Evolutionary conservation across 768 basidiomycete species (phyloP).

Genomic region (Rhizopogon vinicolor): DNA sequence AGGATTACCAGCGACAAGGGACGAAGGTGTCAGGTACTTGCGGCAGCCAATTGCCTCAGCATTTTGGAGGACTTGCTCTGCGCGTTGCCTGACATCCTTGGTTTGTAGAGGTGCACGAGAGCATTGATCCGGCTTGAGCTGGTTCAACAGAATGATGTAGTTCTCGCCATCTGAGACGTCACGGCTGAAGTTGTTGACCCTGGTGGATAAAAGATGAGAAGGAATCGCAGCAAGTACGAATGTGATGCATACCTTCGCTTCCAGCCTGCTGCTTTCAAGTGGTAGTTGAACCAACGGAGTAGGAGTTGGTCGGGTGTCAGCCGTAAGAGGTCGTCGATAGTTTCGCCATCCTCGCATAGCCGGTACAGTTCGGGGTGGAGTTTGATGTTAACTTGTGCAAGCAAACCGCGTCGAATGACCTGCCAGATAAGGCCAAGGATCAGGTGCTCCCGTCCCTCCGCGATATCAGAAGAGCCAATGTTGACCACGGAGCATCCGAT

Average conservation of each 20-base stretch:
- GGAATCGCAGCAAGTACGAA: background rate
- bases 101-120: slow-evolving; percentile 90
- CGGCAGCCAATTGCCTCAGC: slow-evolving; percentile 92
- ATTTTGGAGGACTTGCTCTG: slow-evolving; percentile 92
- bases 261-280: slow-evolving; percentile 94
- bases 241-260: slow-evolving; percentile 55
- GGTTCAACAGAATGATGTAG: slow-evolving; percentile 93
- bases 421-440: slow-evolving; percentile 99
- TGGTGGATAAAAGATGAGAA: slow-evolving; percentile 24
- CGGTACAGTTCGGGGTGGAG: slow-evolving; percentile 95
- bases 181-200: slow-evolving; percentile 96
- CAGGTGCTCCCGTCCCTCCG: slow-evolving; percentile 92
- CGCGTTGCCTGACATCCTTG: slow-evolving; percentile 72
- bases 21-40: slow-evolving; percentile 90
- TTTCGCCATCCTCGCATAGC: slow-evolving; percentile 95
- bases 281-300: slow-evolving; percentile 98
- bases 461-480: slow-evolving; percentile 89
- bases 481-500: slow-evolving; percentile 99
- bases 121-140: slow-evolving; percentile 92
- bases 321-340: slow-evolving; percentile 89
- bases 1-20: slow-evolving; percentile 91
- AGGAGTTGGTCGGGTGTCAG: slow-evolving; percentile 97
- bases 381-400: slow-evolving; percentile 97
- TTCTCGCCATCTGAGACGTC: slow-evolving; percentile 98
- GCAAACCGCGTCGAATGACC: slow-evolving; percentile 89